These are phyloP conservation scores for Phlegmacium glaucopus DNA, from an alignment of 768 basidiomycete genomes.

Conservation along the genomic window DNA sequence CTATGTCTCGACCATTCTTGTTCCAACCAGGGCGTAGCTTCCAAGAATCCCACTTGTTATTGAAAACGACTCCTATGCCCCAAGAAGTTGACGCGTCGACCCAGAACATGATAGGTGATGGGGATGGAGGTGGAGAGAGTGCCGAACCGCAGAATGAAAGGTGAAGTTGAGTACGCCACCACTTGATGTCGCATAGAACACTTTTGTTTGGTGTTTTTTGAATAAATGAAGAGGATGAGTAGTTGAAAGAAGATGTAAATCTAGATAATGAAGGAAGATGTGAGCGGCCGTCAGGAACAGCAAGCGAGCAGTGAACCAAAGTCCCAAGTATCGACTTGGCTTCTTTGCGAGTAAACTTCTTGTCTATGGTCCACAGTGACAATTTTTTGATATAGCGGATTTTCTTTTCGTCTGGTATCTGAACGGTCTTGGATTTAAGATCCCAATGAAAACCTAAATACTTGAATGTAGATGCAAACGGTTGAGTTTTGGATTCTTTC, in stretches of 20 bases:
- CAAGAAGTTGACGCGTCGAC: constrained; percentile 36
- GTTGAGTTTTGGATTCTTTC: constrained; percentile 25
- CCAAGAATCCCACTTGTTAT: constrained; percentile 31
- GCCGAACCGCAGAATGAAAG: constrained; percentile 8
- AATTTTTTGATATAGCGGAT: constrained; percentile 25
- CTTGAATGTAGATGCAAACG: constrained; percentile 22
- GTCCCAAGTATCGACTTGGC: constrained; percentile 28
- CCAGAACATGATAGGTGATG: constrained; percentile 15
- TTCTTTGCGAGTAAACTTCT: constrained; percentile 13
- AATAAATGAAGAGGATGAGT: constrained; percentile 7
- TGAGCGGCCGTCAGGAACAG: constrained; percentile 25
- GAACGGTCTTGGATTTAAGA: constrained; percentile 21
- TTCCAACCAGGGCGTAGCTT: constrained; percentile 23
- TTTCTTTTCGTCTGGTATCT: constrained; percentile 28
- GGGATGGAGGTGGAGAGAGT: constrained; percentile 10
- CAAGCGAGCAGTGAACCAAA: constrained; percentile 32
- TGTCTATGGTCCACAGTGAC: constrained; percentile 8
- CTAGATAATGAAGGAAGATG: constrained; percentile 25
- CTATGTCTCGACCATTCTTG: constrained; percentile 27
- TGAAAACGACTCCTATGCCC: constrained; percentile 32
- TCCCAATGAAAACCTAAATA: constrained; percentile 40
- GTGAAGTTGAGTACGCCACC: constrained; percentile 21
- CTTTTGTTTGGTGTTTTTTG: constrained; percentile 8
- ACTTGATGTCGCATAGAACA: constrained; percentile 18
- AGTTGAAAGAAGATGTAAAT: constrained; percentile 23